phyloP scores from a whole-genome alignment of 78 protist genomes.

The Emiliania huxleyi region DNA sequence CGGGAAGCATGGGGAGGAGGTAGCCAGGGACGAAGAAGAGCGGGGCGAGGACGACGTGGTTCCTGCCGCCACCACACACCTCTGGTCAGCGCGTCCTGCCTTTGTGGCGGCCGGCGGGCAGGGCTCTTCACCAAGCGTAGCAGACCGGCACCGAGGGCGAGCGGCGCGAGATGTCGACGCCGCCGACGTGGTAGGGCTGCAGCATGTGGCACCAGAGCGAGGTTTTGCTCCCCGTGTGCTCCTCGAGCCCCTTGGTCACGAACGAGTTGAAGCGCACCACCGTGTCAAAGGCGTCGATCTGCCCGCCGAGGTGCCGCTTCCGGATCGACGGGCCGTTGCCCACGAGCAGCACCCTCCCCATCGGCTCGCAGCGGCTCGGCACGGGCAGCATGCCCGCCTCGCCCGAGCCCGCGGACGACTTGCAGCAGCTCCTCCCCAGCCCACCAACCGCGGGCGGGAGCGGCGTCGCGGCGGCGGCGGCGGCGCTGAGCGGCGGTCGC shows the following conservation, averaged over 20 bases:
- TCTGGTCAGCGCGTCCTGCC: too few relatives aligned
- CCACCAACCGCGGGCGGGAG: too few relatives aligned
- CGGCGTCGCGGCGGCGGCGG: background rate
- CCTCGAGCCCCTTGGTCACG: background rate
- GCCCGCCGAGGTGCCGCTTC: background rate
- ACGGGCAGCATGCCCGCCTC: background rate
- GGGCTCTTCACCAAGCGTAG: too few relatives aligned
- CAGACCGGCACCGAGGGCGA: background rate
- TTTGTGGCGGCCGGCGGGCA: too few relatives aligned
- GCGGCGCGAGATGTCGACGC: background rate
- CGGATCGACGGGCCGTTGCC: background rate
- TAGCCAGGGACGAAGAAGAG: background rate
- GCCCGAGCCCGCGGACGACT: background rate
- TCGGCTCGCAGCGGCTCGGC: background rate
- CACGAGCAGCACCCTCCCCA: background rate
- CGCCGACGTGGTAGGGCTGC: background rate
- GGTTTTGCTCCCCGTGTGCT: background rate
- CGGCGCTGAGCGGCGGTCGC: background rate
- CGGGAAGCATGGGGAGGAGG: background rate
- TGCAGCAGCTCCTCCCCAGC: too few relatives aligned
- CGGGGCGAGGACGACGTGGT: constrained; percentile 16
- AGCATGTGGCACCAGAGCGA: constrained; percentile 21
- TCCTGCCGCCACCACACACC: too few relatives aligned
- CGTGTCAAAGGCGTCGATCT: constrained; percentile 2
- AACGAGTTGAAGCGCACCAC: constrained; percentile 11